Evolutionary conservation across 495 filamentous ascomycete genomes (phyloP).

Genomic region (Trichoderma orchidacearum): DNA sequence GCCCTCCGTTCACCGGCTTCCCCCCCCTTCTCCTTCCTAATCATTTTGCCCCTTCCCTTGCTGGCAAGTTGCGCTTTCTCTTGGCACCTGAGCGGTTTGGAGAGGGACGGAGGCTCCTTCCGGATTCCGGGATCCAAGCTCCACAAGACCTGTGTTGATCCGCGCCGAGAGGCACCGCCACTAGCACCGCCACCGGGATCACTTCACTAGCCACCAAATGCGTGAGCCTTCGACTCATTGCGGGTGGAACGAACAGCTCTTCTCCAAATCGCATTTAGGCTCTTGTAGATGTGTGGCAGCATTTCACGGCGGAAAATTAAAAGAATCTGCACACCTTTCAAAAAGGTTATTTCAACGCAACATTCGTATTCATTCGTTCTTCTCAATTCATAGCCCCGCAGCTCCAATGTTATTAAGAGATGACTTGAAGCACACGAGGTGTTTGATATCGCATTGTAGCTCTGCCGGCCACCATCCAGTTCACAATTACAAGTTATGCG

Average conservation of each 20-base stretch:
- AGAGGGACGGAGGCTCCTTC: not conserved
- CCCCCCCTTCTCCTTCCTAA: not conserved
- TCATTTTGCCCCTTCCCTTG: not conserved
- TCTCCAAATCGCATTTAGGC: too few species aligned
- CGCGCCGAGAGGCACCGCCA: too few species aligned
- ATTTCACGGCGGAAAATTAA: too few species aligned
- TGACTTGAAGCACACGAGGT: not conserved
- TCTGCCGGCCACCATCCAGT: not conserved
- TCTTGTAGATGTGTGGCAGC: too few species aligned
- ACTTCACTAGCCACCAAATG: too few species aligned
- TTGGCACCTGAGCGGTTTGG: not conserved
- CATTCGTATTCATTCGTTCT: not conserved
- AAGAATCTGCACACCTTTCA: too few species aligned
- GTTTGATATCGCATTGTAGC: not conserved
- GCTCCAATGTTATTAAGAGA: not conserved
- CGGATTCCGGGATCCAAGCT: not conserved
- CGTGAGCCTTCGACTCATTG: too few species aligned
- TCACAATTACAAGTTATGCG: conserved; percentile 1
- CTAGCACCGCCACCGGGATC: too few species aligned
- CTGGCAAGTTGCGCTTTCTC: not conserved
- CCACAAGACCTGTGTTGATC: too few species aligned
- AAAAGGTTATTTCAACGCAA: too few species aligned
- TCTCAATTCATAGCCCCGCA: not conserved
- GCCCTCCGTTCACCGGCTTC: not conserved
- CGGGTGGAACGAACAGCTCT: too few species aligned